Evolutionary conservation across 2,329 filamentous ascomycete genomes (phyloP), one percentile per base, ranked within the genome.

Genomic region (Monosporascus sp.): DNA sequence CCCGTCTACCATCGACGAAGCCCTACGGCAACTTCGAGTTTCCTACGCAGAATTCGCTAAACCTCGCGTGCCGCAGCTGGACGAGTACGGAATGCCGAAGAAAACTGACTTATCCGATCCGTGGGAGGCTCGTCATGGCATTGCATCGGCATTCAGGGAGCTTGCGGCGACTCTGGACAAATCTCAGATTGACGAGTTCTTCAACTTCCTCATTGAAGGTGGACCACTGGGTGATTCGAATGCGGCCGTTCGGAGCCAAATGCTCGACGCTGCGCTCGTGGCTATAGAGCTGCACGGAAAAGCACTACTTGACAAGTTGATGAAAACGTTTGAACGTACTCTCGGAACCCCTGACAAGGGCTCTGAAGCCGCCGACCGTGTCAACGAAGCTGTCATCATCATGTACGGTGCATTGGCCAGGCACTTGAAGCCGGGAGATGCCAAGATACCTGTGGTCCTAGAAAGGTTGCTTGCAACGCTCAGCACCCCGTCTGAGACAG

Each of bases 381-480:
- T 97, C 57, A 97, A 97, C 62, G 94, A 99, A 72, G 94, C 95
- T 18, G 92, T 99, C 50, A 92, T 99, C 61, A 94, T 99, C 62
- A 87, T 99, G 68, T 99, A 99, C 63, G 94, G 94, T 67, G 93
- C 95, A 49, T 75, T 99, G 38, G 94, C 92, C 44, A 85, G 89
- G 49, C 94, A 99, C 75, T 74, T 99, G 54, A 83, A 88, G 60
- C 72, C 84, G 7, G 90, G 91, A n/a, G 94, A 99, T 68, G 74
- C 84, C 59, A 92, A 95, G 63, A 83, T 97, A 48, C 90, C 92
- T 1, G 85, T 88, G 52, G 94, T 99, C 46, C 86, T 99, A 49
- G 86, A 93, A 61, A 84, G 91, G 57, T 78, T 99, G 22, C 79
- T 99, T 52, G 83, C 85, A 22, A 97, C 95, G 6, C 77, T 99